Evolutionary conservation across 164 flowering plant genomes (phyloP).

Genomic region (Cinnamomum micranthum): DNA sequence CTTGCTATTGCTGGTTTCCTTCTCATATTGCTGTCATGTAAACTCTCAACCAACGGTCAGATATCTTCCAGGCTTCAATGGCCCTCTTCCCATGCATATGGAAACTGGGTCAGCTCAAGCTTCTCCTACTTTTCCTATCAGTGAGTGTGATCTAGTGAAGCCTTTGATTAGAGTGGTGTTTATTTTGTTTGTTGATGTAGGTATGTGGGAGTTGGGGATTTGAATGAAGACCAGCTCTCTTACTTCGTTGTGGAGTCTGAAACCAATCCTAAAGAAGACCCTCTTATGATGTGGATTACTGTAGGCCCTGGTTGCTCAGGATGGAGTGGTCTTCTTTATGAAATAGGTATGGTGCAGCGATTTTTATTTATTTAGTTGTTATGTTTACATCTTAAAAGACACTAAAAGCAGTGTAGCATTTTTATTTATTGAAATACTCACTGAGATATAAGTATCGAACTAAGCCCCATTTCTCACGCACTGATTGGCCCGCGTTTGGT

Average conservation of each 20-base stretch:
- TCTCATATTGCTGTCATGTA: neutral
- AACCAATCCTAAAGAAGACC: constrained; percentile 29
- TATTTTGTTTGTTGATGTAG: neutral
- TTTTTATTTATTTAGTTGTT: too few relatives aligned
- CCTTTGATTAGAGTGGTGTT: too few relatives aligned
- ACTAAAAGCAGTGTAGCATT: too few relatives aligned
- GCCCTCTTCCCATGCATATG: constrained; percentile 6
- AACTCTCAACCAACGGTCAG: neutral
- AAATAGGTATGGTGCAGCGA: constrained; percentile 3
- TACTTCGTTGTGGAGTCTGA: constrained; percentile 34
- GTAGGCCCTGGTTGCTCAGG: constrained; percentile 45
- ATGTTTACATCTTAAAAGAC: too few relatives aligned
- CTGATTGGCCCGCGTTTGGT: too few relatives aligned
- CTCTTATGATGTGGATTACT: constrained; percentile 30
- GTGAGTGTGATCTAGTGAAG: too few relatives aligned
- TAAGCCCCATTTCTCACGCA: too few relatives aligned
- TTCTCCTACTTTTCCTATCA: too few relatives aligned
- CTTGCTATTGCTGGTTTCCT: neutral
- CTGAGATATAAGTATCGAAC: too few relatives aligned
- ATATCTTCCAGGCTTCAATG: constrained; percentile 13
- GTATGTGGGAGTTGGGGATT: neutral
- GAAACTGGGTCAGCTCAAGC: constrained; percentile 6
- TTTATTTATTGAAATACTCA: too few relatives aligned
- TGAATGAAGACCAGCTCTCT: constrained; percentile 7
- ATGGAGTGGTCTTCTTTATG: constrained; percentile 17